These are phyloP conservation scores for Aristolochia contorta DNA, from an alignment of 164 flowering plant species.

Conservation along the genomic window DNA sequence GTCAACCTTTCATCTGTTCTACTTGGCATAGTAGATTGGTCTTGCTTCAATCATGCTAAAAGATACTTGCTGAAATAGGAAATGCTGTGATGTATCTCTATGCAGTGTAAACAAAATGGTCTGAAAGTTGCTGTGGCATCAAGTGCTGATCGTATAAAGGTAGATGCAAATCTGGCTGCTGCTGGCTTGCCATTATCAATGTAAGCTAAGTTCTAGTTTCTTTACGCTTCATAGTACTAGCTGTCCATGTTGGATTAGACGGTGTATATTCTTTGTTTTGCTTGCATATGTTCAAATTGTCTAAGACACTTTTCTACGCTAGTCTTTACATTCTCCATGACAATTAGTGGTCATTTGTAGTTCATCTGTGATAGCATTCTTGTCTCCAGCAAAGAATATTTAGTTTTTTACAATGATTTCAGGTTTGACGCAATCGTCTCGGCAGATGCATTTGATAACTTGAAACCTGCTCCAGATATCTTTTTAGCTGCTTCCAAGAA, in stretches of 20 bases:
- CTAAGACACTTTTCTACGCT: no score
- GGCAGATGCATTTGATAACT: constrained; percentile 94
- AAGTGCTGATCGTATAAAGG: constrained; percentile 96
- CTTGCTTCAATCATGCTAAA: no score
- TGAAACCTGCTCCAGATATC: constrained; percentile 97
- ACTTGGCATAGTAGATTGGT: no score
- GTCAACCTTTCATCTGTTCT: no score
- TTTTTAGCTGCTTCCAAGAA: constrained; percentile 83
- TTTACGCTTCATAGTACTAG: no score
- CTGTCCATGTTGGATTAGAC: no score
- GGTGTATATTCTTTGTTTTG: no score
- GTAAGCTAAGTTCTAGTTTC: constrained; percentile 33
- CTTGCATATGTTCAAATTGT: no score
- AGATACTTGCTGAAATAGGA: not conserved
- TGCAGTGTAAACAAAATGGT: constrained; percentile 80
- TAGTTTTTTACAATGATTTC: constrained; percentile 5
- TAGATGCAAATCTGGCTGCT: constrained; percentile 88
- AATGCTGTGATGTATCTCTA: constrained; percentile 3
- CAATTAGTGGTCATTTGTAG: no score
- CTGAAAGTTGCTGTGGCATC: constrained; percentile 99
- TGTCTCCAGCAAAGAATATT: not conserved
- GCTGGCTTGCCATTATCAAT: constrained; percentile 72
- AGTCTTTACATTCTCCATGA: no score
- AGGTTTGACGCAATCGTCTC: constrained; percentile 98
- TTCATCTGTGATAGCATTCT: no score